Percentiles rank a stretch among this genome's conserved stretches.
phyloP scores from a whole-genome alignment of 352 stramenopile species.

The Phytophthora crassamura region DNA sequence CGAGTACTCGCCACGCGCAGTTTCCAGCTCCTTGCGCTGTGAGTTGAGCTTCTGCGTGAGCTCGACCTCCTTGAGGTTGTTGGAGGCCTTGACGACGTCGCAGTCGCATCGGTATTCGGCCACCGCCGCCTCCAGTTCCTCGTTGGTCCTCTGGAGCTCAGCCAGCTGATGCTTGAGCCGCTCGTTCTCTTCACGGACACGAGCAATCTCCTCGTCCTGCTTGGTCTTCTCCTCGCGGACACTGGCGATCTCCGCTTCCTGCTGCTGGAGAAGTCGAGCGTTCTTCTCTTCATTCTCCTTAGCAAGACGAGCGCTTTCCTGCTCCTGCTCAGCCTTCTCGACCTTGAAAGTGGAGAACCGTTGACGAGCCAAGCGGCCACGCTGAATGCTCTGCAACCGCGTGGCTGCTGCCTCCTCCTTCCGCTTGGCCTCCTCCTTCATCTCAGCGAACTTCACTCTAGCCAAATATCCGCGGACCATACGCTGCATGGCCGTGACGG shows the following conservation, averaged over 20 bases:
- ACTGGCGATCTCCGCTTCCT: conserved; percentile 25
- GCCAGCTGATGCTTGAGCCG: conserved; percentile 61
- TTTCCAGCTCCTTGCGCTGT: conserved; percentile 58
- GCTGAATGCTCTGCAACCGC: conserved; percentile 51
- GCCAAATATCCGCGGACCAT: conserved; percentile 40
- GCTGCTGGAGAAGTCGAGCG: neutral
- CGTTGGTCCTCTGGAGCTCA: conserved; percentile 65
- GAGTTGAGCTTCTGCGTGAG: conserved; percentile 61
- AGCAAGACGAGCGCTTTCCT: conserved; percentile 32
- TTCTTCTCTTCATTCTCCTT: conserved; percentile 5
- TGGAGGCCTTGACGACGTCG: conserved; percentile 64
- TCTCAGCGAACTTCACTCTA: conserved; percentile 19
- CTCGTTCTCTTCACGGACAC: conserved; percentile 61
- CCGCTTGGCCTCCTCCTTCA: neutral
- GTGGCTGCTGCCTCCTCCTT: conserved; percentile 35
- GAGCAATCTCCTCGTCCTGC: conserved; percentile 42
- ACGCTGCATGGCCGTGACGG: conserved; percentile 40
- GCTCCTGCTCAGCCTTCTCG: conserved; percentile 40
- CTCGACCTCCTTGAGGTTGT: conserved; percentile 60
- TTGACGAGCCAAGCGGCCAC: conserved; percentile 52
- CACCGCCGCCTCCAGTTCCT: conserved; percentile 64
- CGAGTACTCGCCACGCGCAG: conserved; percentile 47
- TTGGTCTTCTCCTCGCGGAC: conserved; percentile 28
- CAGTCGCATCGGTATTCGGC: conserved; percentile 62
- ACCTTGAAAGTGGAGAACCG: conserved; percentile 64